Percentiles rank a stretch among this genome's conserved stretches.
These are phyloP conservation scores for Lophiotrema nucula DNA, from an alignment of 495 filamentous ascomycete genomes.

Conservation along the genomic window DNA sequence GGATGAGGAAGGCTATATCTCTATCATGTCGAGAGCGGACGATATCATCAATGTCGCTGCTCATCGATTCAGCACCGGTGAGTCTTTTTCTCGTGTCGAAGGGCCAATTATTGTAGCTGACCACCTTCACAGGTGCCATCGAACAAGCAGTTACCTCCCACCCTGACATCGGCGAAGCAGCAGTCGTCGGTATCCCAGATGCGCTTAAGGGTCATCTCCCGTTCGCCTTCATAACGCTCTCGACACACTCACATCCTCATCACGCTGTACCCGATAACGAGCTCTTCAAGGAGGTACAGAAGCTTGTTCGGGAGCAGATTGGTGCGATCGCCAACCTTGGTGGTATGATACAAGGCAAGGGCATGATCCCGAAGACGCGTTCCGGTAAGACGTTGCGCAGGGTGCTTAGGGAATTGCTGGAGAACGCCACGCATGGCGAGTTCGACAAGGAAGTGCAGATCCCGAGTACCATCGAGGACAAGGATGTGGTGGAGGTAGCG, in stretches of 20 bases:
- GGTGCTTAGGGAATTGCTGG: conserved; percentile 76
- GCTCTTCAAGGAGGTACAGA: conserved; percentile 61
- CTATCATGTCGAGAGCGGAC: conserved; percentile 82
- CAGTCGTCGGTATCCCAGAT: conserved; percentile 83
- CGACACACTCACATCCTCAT: conserved; percentile 47
- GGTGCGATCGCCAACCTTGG: conserved; percentile 82
- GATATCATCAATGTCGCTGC: conserved; percentile 96
- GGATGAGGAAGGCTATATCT: conserved; percentile 77
- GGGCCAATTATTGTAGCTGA: too few species aligned
- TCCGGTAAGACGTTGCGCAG: conserved; percentile 83
- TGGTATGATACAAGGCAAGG: conserved; percentile 77
- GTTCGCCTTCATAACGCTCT: conserved; percentile 77
- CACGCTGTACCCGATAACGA: conserved; percentile 47
- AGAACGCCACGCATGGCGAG: conserved; percentile 56
- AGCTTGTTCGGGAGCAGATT: conserved; percentile 73
- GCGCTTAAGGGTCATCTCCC: conserved; percentile 83
- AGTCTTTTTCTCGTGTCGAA: too few species aligned
- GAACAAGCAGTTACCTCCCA: conserved; percentile 87
- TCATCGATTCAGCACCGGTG: conserved; percentile 86
- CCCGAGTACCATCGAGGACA: conserved; percentile 62
- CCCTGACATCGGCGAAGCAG: conserved; percentile 72
- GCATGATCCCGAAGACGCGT: conserved; percentile 91
- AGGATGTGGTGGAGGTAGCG: conserved; percentile 56
- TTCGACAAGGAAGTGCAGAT: conserved; percentile 54
- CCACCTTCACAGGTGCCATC: conserved; percentile 73